Base-by-base conservation (phyloP, 2,329 filamentous ascomycete species). In the Aspergillus awamori region DNA sequence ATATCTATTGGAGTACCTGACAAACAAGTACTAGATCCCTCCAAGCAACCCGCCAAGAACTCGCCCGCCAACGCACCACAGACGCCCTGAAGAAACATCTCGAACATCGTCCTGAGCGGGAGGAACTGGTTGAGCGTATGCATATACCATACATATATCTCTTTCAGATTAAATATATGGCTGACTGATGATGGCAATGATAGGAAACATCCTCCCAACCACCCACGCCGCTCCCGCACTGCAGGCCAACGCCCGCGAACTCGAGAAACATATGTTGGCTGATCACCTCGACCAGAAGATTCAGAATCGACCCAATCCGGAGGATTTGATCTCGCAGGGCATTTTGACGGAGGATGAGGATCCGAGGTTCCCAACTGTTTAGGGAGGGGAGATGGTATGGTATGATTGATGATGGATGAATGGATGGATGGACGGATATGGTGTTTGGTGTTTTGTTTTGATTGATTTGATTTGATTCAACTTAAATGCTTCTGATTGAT, bases 231-330 rank as follows among this genome's bases (percentile, higher is more conserved):
- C 93, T 0, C 93, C 93, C 0, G 85, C 89, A 2, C 82, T 97
- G 57, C 88, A 89, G 73, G 92, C 89, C 59, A 87, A 92, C 64
- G 92, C 95, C 77, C 89, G 86, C 72, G 91, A 96, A 81, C 87
- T 97, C 45, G 87, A 93, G 77, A 92, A 89, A 75, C 89, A 92
- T 76, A 97, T 97, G 93, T 86, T 90, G 13, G 90, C 88, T 62
- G 91, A 97, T 76, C 89, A 85, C 58, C 83, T 97, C 64, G 95
- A 96, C 77, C 92, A 96, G 72, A 93, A 93, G 76, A 87, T 97
- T 64, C 86, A 89, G 71, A 84, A 89, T 69, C 85, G 93, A 20
- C 93, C 93, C 1, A 83, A 86, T 38, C 89, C 91, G 10, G 91
- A 93, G 67, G 84, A 89, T 54, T 81, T 97, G 64, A 83, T 97